Conservation (phyloP, 176 grass and related monocot genomes). For the Carex parvula region DNA sequence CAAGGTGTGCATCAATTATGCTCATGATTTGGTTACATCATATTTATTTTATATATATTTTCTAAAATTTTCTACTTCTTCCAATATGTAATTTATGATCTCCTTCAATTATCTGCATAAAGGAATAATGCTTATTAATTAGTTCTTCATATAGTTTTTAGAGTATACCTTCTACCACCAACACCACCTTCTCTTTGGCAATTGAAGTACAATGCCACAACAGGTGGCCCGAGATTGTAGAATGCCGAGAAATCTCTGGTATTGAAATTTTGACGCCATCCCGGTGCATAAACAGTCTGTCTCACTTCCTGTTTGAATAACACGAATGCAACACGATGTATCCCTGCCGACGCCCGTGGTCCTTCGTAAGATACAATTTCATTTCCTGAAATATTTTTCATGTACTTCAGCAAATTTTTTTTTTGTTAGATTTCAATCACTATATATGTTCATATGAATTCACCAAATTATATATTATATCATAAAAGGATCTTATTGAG, state of each 20-base stretch:
- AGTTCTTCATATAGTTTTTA: background rate
- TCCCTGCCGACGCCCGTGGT: conserved; percentile 66
- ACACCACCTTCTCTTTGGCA: conserved; percentile 82
- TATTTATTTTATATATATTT: background rate
- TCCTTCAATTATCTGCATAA: background rate
- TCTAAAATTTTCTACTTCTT: background rate
- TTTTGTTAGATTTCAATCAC: conserved; percentile 4
- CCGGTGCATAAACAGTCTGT: conserved; percentile 61
- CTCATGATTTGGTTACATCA: background rate
- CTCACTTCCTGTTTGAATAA: conserved; percentile 72
- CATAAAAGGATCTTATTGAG: background rate
- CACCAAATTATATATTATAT: background rate
- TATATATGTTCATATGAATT: background rate
- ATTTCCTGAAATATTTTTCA: conserved; percentile 68
- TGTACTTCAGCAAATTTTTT: conserved; percentile 38
- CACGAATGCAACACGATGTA: conserved; percentile 89
- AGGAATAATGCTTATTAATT: background rate
- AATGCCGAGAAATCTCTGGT: conserved; percentile 76
- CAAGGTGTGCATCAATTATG: background rate
- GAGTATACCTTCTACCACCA: conserved; percentile 93
- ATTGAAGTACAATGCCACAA: conserved; percentile 81
- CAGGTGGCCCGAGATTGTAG: conserved; percentile 70
- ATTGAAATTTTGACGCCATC: conserved; percentile 88
- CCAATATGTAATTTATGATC: background rate
- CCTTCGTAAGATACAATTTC: conserved; percentile 83